Base-by-base conservation (phyloP, 2,329 filamentous ascomycete species). In the Colletotrichum destructivum region DNA sequence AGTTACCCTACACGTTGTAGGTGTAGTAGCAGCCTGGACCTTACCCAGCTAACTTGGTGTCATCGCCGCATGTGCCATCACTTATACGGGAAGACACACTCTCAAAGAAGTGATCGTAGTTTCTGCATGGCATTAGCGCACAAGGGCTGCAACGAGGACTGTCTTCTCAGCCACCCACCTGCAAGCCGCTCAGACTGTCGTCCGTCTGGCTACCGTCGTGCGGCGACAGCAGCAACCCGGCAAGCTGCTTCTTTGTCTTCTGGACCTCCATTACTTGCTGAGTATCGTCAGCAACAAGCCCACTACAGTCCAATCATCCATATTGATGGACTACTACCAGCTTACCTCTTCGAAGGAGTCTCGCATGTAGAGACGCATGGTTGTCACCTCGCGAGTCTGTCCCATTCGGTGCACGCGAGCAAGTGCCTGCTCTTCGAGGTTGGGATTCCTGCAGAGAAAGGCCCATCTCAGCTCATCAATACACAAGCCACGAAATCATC, bases 301-400 rank as follows among this genome's bases (percentile, higher is more conserved):
- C 4, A 35, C 18, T 8, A 3, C 35, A 13, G 13, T 66, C 62
- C 42, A 11, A 15, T 8, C 35, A 6, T 38, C 9, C 9, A 8
- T 23, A 2, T 8, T 46, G 16, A 49, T 11, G 16, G 4, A 38
- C 31, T 11, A n/a, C n/a, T 38, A 8, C 52, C 18, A 21, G 12
- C 63, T 60, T 26, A 75, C 78, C 75, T 79, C 76, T 66, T 80
- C 78, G 60, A 80, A 78, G 0, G 78, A 75, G 57, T 79, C 71
- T 18, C 69, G 60, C 2, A 77, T 69, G 44, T 73, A 77, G 31
- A 78, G 77, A 0, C 78, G 73, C 1, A 79, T 70, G 0, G 78
- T 80, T 0, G 77, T 78, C 13, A 79, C 78, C 26, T 77, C 74
- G 42, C 65, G 69, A 0, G 42, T 73, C 62, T 80, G 77, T 0